Conservation (phyloP, 371 early-diverging fungal genomes). For the Dinochytrium kinnereticum region DNA sequence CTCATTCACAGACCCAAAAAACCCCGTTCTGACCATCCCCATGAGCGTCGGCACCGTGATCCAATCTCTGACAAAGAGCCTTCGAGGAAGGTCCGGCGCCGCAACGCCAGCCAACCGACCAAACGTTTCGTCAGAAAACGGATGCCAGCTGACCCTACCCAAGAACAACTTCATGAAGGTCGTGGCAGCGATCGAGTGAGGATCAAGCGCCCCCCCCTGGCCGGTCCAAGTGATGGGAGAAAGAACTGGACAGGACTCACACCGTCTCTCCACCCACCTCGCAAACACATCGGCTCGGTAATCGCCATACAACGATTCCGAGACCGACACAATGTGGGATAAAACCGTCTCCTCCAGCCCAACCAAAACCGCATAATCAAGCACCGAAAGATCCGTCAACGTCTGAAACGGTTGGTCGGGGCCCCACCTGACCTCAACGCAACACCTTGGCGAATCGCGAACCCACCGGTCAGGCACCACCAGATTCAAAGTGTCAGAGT, state of each 20-base stretch:
- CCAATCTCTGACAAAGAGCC: background rate
- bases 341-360: background rate
- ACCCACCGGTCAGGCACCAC: background rate
- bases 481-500: background rate
- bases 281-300: background rate
- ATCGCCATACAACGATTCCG: background rate
- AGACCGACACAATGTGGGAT: background rate
- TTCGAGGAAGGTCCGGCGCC: background rate
- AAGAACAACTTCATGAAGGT: background rate
- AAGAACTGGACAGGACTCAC: background rate
- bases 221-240: too few relatives aligned
- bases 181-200: background rate
- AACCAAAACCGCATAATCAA: background rate
- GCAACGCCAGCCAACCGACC: background rate
- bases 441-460: background rate
- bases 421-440: background rate
- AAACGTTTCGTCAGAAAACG: too few relatives aligned
- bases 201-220: too few relatives aligned
- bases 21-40: background rate
- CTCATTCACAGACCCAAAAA: background rate
- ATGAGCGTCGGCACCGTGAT: background rate
- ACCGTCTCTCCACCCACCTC: background rate
- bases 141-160: background rate
- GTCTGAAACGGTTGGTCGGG: background rate
- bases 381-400: background rate